These are phyloP conservation scores for Hygrocybe coccinea DNA, from an alignment of 768 basidiomycete species.

Conservation along the genomic window DNA sequence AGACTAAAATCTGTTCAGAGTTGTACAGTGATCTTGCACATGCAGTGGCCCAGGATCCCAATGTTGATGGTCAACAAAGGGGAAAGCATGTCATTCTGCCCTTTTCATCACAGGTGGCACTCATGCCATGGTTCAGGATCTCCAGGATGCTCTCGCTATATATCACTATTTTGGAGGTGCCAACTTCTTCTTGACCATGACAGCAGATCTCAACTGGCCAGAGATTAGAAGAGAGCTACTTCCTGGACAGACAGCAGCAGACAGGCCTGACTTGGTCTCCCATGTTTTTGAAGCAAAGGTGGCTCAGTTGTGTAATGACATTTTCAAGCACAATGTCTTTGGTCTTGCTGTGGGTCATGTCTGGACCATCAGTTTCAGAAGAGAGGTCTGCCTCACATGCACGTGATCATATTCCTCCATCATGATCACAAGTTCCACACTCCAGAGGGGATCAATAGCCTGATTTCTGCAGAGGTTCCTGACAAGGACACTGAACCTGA, in stretches of 20 bases:
- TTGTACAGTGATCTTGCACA: constrained; percentile 33
- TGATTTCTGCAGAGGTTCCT: too few relatives aligned
- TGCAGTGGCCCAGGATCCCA: constrained; percentile 19
- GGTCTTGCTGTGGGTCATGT: too few relatives aligned
- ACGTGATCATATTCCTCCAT: constrained; percentile 43
- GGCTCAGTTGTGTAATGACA: too few relatives aligned
- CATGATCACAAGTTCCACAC: constrained; percentile 29
- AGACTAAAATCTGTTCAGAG: constrained; percentile 30
- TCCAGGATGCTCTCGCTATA: constrained; percentile 45
- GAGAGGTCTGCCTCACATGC: constrained; percentile 50
- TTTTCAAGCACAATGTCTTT: too few relatives aligned
- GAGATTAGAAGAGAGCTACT: constrained; percentile 36
- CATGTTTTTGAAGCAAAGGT: too few relatives aligned
- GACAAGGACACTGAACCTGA: too few relatives aligned
- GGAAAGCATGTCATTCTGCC: constrained; percentile 37
- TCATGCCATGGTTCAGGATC: constrained; percentile 39
- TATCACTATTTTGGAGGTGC: constrained; percentile 29
- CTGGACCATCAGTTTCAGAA: too few relatives aligned
- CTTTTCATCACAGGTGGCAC: constrained; percentile 38
- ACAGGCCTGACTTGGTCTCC: too few relatives aligned
- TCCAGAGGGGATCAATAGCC: constrained; percentile 37
- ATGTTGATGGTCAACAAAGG: constrained; percentile 25
- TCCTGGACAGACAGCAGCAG: constrained; percentile 42
- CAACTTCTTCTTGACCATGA: constrained; percentile 47
- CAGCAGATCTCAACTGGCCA: constrained; percentile 40